Base-by-base conservation (phyloP, 805 yeast species). In the Hanseniaspora singularis region DNA sequence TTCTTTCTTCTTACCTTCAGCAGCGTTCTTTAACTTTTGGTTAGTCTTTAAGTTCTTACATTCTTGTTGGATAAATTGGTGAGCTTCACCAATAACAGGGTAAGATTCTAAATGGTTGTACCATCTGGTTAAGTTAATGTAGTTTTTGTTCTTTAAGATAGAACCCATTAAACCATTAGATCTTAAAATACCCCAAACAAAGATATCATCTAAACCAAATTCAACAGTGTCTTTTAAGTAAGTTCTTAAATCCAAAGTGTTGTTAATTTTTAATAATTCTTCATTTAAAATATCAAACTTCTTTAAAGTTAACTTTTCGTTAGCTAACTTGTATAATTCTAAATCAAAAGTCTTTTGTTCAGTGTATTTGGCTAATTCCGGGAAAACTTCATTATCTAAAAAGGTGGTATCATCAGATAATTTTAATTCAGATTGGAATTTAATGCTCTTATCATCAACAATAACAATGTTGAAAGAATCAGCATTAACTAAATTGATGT, bases 131-230 rank as follows among this genome's bases (percentile, higher is more conserved):
- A 89, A 74, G 66, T 89, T 89, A 62, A 78, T 71, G 69, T 81
- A 86, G 31, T 80, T 81, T 44, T 79, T 84, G 66, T 77, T 82
- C 69, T 86, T 88, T 64, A 87, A 74, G 53, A 85, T 81, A 15
- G 95, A 83, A 20, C 92, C 95, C 71, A 88, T 84, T 62, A 89
- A 80, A 46, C 94, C 86, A 63, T 92, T 89, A 52, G 95, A 84
- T 67, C 96, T 78, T 55, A 89, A 70, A 40, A 81, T 84, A 64
- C 96, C 96, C 96, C 96, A 89, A 18, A 82, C 71, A 14, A 89
- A 83, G 51, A 86, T 70, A 65, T 89, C 98, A 12, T 46, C 42
- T 15, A 46, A 38, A 23, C 30, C 34, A 31, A 40, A 46, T 5
- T 16, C 20, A 64, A 77, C 72, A 7, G 60, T 60, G 33, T 92